A percentile compares a stretch with the other conserved stretches of the same genome.
Evolutionary conservation across 2,329 filamentous ascomycete genomes (phyloP).

Genomic region (Pseudogymnoascus sp.): DNA sequence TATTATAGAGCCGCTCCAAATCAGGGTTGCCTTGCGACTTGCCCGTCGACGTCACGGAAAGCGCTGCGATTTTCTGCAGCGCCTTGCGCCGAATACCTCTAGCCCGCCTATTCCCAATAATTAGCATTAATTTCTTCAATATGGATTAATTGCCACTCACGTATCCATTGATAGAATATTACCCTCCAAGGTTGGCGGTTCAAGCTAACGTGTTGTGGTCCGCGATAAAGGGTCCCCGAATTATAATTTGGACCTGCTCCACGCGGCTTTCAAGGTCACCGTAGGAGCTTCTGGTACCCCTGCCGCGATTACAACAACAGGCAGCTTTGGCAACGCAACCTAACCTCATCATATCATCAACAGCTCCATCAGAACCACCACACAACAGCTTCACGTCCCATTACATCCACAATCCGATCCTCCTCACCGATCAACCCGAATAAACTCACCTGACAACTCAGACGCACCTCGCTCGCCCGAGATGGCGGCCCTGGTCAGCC

Average conservation of each 20-base stretch:
- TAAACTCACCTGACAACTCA: background rate
- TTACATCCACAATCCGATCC: constrained; percentile 11
- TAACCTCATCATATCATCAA: constrained; percentile 12
- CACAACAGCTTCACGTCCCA: background rate
- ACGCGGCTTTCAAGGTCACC: constrained; percentile 5
- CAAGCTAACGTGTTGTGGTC: background rate
- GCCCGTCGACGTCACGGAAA: constrained; percentile 50
- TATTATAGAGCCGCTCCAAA: constrained; percentile 54
- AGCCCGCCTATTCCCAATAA: constrained; percentile 27
- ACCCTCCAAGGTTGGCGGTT: constrained; percentile 10
- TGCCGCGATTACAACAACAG: constrained; percentile 6
- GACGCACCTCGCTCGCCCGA: constrained; percentile 22
- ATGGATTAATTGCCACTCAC: constrained; percentile 30
- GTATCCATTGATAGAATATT: constrained; percentile 20
- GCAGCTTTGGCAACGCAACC: constrained; percentile 7
- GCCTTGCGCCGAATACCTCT: constrained; percentile 56
- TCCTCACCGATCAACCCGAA: background rate
- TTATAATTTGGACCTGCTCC: background rate
- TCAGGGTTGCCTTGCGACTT: constrained; percentile 56
- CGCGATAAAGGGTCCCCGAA: constrained; percentile 7
- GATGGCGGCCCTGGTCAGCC: constrained; percentile 64
- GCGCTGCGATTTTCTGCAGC: constrained; percentile 57
- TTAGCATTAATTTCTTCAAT: constrained; percentile 4
- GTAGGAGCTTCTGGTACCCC: constrained; percentile 1
- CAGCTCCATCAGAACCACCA: background rate